phyloP scores from a whole-genome alignment of 2,329 filamentous ascomycete species.

The Penicillium sumatraense region DNA sequence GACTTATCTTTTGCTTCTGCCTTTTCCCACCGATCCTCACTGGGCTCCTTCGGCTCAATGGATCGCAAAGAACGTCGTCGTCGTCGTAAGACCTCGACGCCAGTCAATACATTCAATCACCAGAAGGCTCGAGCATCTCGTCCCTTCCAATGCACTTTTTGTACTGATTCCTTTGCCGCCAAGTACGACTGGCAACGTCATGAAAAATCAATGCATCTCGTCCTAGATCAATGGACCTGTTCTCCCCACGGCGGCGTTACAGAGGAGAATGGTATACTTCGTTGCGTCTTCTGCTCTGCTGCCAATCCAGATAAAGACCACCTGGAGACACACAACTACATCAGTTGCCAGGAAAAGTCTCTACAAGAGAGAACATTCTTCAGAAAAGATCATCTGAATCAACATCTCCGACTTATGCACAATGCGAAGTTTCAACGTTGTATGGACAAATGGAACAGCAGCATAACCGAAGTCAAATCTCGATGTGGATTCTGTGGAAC shows the following conservation, averaged over 20 bases:
- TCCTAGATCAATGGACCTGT: conserved; percentile 64
- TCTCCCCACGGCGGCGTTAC: conserved; percentile 61
- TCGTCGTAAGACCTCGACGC: conserved; percentile 53
- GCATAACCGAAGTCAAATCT: conserved; percentile 58
- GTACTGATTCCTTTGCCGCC: conserved; percentile 59
- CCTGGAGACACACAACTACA: conserved; percentile 63
- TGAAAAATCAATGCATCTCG: conserved; percentile 62
- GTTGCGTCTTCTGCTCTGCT: conserved; percentile 64
- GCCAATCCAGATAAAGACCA: conserved; percentile 60
- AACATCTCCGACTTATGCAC: conserved; percentile 65
- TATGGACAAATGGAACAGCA: conserved; percentile 65
- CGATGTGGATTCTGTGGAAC: conserved; percentile 50
- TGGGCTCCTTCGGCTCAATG: conserved; percentile 61
- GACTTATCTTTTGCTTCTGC: conserved; percentile 60
- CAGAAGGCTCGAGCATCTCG: conserved; percentile 49
- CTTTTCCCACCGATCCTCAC: conserved; percentile 60
- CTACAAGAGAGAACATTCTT: conserved; percentile 65
- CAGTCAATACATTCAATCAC: conserved; percentile 44
- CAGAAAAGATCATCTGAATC: conserved; percentile 65
- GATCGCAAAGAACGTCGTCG: conserved; percentile 64
- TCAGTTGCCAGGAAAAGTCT: conserved; percentile 64
- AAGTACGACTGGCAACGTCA: conserved; percentile 66
- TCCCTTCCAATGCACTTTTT: conserved; percentile 64
- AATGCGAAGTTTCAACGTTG: conserved; percentile 57
- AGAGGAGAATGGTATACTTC: conserved; percentile 53